Evolutionary conservation across 768 basidiomycete genomes (phyloP).

Genomic region (Pleurotus salmoneostramineus): DNA sequence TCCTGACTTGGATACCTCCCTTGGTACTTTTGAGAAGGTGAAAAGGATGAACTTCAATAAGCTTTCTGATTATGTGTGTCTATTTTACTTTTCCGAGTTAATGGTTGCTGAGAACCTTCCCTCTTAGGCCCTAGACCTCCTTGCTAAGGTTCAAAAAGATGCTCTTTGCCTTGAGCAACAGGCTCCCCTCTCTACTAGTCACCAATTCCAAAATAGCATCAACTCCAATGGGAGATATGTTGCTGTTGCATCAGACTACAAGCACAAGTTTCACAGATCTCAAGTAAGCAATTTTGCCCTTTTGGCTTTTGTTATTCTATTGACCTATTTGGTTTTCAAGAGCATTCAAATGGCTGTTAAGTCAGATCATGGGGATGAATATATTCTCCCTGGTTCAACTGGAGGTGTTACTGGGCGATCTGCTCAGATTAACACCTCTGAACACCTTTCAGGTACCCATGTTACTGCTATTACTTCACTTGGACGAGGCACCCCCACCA

Average conservation of each 20-base stretch:
- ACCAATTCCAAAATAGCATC: conserved; percentile 29
- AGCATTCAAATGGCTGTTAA: not conserved
- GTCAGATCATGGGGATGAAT: not conserved
- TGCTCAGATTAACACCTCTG: conserved; percentile 14
- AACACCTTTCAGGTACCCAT: conserved; percentile 23
- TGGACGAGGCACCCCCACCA: conserved; percentile 55
- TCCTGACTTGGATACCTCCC: conserved; percentile 34
- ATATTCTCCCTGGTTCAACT: conserved; percentile 1
- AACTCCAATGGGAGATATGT: conserved; percentile 10
- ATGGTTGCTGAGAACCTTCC: too few relatives aligned
- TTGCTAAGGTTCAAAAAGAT: conserved; percentile 44
- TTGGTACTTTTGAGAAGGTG: conserved; percentile 37
- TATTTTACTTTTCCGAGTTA: not conserved
- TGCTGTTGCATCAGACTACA: not conserved
- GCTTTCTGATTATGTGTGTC: conserved; percentile 29
- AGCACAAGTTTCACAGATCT: not conserved
- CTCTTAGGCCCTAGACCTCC: conserved; percentile 29
- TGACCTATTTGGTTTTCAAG: not conserved
- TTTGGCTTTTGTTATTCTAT: not conserved
- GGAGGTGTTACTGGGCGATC: conserved; percentile 3
- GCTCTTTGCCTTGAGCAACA: conserved; percentile 40
- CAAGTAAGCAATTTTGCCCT: not conserved
- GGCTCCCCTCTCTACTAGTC: conserved; percentile 41
- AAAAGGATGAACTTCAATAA: conserved; percentile 40
- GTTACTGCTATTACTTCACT: conserved; percentile 40